Evolutionary conservation across 306 rosid species (phyloP), one percentile per base, ranked within the genome.

Genomic region (Rosa persica): DNA sequence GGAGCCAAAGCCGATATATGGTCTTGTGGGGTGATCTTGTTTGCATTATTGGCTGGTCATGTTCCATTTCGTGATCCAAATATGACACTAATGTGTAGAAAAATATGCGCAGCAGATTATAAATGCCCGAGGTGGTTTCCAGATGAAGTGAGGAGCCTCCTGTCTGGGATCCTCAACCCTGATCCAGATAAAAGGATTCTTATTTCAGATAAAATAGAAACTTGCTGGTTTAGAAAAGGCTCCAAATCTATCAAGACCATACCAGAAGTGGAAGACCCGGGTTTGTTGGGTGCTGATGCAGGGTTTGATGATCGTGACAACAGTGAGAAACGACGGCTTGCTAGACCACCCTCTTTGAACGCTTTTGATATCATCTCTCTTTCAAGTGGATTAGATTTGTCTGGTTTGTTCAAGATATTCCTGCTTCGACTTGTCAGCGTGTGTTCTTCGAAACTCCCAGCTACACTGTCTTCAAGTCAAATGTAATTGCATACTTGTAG

Each of bases 21-120:
- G 93, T 89, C 90, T 20, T 87, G 88, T 78, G 93, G 90, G 8
- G 89, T 89, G 43, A 88, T 89, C 54, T 83, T 89, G 13, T 87
- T 74, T 76, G 88, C 82, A 42, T 80, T 87, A 22, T 72, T 87
- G 55, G 89, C 90, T 20, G 90, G 89, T 75, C 75, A 83, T 36
- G 49, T 80, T 0, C 93, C 93, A 19, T 89, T 89, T 12, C 71
- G 73, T 72, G 88, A 82, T 70, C 1, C 80, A 6, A 89, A 87
- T 84, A 47, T 83, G 72, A 85, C 82, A 8, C 79, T 55, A 34
- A 54, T 85, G 87, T 83, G 82, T 73, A 80, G 30, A 58, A 89
- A 83, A 86, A 83, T 87, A 64, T 49, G 78, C 39, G 82, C 36
- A 12, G 90, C 82, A 22, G 85, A 89, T 4, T 87, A 73, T 64